Percentiles rank a stretch among this genome's conserved stretches.
Evolutionary conservation across 768 basidiomycete genomes (phyloP).

Genomic region (Dioszegia hungarica): DNA sequence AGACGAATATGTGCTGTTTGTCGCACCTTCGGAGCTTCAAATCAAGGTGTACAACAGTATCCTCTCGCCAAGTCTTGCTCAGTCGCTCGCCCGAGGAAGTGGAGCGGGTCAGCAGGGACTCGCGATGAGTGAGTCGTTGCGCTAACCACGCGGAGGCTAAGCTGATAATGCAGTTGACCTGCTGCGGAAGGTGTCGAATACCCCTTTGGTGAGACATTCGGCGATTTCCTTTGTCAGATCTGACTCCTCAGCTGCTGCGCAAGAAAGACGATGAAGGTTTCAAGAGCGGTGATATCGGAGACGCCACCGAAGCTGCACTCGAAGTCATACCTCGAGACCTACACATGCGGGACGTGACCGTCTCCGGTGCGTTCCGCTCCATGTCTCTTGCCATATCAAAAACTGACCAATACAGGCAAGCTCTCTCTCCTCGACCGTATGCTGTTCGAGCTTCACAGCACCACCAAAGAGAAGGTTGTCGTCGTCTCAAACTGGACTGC

Average conservation of each 20-base stretch:
- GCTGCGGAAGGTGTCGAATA: slow-evolving; percentile 87
- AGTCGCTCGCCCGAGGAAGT: slow-evolving; percentile 57
- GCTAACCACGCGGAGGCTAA: too few relatives aligned
- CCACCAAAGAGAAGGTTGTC: slow-evolving; percentile 88
- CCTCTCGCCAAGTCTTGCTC: slow-evolving; percentile 65
- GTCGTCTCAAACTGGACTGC: slow-evolving; percentile 90
- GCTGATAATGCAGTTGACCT: slow-evolving; percentile 54
- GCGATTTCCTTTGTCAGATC: neutral
- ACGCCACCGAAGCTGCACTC: slow-evolving; percentile 21
- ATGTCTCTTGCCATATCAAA: neutral
- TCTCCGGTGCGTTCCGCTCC: slow-evolving; percentile 63
- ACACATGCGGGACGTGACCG: slow-evolving; percentile 56
- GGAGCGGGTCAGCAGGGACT: slow-evolving; percentile 50
- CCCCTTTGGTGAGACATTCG: slow-evolving; percentile 61
- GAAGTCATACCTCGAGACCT: slow-evolving; percentile 39
- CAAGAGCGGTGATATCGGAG: slow-evolving; percentile 44
- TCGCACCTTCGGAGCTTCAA: slow-evolving; percentile 80
- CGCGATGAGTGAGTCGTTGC: slow-evolving; percentile 25
- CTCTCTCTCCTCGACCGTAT: slow-evolving; percentile 38
- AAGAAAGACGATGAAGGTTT: slow-evolving; percentile 68
- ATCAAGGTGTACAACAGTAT: slow-evolving; percentile 70
- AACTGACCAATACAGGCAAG: slow-evolving; percentile 30
- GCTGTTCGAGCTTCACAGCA: slow-evolving; percentile 33
- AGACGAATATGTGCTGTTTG: slow-evolving; percentile 99
- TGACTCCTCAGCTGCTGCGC: slow-evolving; percentile 18